Conservation (phyloP, 2,329 filamentous ascomycete species). For the Fragosphaeria purpurea region DNA sequence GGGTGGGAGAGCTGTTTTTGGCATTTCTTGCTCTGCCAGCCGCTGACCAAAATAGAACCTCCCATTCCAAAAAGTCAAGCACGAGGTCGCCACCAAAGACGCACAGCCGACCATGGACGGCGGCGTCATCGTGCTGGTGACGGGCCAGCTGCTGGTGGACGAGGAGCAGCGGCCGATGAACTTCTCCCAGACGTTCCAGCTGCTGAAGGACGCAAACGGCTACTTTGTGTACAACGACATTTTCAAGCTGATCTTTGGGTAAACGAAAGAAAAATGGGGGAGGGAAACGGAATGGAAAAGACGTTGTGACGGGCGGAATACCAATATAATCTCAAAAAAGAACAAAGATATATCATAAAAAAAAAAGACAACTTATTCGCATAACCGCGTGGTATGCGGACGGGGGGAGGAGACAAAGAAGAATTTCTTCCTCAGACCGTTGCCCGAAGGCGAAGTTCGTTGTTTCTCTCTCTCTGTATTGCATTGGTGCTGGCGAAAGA, state of each 20-base stretch:
- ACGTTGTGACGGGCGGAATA: too few species aligned
- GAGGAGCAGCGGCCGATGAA: slow-evolving; percentile 79
- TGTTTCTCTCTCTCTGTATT: too few species aligned
- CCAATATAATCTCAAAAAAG: too few species aligned
- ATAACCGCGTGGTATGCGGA: too few species aligned
- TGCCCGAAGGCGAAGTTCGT: too few species aligned
- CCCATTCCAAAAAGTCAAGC: slow-evolving; percentile 72
- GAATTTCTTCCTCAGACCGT: too few species aligned
- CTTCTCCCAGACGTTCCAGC: slow-evolving; percentile 85
- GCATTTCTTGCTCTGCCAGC: neutral
- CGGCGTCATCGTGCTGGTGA: slow-evolving; percentile 78
- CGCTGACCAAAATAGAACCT: slow-evolving; percentile 45
- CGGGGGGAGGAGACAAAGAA: too few species aligned
- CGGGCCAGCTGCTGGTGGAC: slow-evolving; percentile 76
- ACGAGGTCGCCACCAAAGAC: slow-evolving; percentile 68
- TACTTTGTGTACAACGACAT: slow-evolving; percentile 92
- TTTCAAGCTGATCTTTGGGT: slow-evolving; percentile 78
- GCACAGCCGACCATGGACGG: slow-evolving; percentile 66
- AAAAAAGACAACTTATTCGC: too few species aligned
- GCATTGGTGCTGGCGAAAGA: too few species aligned
- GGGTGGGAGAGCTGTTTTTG: neutral
- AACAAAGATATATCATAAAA: too few species aligned
- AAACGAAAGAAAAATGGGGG: slow-evolving; percentile 11
- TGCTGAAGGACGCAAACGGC: slow-evolving; percentile 55
- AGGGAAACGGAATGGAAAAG: too few species aligned